Base-by-base conservation (phyloP, 768 basidiomycete genomes). In the Boletus rufocinnamomeus region DNA sequence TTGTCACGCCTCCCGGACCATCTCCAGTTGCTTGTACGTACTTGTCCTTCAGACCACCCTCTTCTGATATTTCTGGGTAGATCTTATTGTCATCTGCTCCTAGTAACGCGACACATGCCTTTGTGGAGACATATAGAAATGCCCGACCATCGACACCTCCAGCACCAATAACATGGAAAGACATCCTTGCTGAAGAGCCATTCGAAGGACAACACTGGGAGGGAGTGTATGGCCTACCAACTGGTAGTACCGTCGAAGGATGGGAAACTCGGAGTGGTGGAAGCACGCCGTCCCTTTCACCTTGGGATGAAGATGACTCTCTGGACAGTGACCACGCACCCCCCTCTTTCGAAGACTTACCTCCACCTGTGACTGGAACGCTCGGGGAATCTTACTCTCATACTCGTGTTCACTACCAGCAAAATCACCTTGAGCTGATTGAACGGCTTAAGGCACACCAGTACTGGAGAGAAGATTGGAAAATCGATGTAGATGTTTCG, bases 131-230 rank as follows among this genome's bases (percentile, higher is more conserved):
- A 0, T 84, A 82, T 62, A 75, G 87, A 7, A 74, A 86, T 32
- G 68, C 63, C 1, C 64, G 73, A 2, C 70, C 66, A 27, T 35
- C 59, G 0, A 50, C 65, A 46, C 56, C 62, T 8, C 76, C 68
- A 8, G 69, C 76, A 4, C 64, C 76, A 1, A 72, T 91, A 8
- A 90, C 88, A 4, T 94, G 92, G 92, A 77, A 80, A 58, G 80
- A 84, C n/a, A 93, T 94, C 51, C 79, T 93, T 17, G 81, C 81
- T 1, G 91, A 91, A 65, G 91, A 93, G 56, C 89, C 91, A 4
- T 89, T 91, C 60, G 88, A 93, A 71, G 92, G 89, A 17, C 85
- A 93, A 60, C 91, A 93, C 65, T 93, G 91, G 91, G 82, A 89
- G 66, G 88, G 88, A 1, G 82, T 82, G n/a, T 83, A 83, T 60